Conservation (phyloP, 2,329 filamentous ascomycete species). For the Penicillium sp. region DNA sequence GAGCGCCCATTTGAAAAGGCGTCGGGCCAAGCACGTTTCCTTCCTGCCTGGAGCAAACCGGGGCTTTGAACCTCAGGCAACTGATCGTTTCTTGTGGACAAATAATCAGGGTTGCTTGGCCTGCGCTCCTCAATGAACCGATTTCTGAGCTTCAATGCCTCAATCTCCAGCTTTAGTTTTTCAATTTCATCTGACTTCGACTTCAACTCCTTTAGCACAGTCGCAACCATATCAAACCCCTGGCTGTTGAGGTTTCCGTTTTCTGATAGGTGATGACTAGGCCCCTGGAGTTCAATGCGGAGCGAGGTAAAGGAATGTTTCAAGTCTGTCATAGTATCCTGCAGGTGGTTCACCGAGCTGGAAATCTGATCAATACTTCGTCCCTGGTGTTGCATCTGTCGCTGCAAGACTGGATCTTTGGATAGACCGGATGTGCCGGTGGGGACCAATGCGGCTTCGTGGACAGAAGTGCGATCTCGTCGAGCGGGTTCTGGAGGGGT, state of each 20-base stretch:
- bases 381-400: conserved; percentile 39
- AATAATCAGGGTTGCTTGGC: conserved; percentile 9
- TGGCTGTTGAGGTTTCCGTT: conserved; percentile 17
- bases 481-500: conserved; percentile 21
- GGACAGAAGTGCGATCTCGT: conserved; percentile 17
- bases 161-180: conserved; percentile 38
- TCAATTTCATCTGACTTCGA: conserved; percentile 42
- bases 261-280: conserved; percentile 25
- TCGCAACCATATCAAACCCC: conserved; percentile 39
- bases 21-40: conserved; percentile 35
- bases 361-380: conserved; percentile 40
- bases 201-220: conserved; percentile 40
- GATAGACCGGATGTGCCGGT: conserved; percentile 5
- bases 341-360: conserved; percentile 38
- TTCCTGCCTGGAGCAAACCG: conserved; percentile 33
- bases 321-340: conserved; percentile 42
- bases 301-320: conserved; percentile 41
- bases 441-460: conserved; percentile 28
- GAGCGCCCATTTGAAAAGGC: conserved; percentile 25
- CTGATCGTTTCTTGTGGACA: conserved; percentile 8
- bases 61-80: conserved; percentile 36
- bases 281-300: conserved; percentile 38
- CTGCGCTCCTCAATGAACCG: conserved; percentile 34
- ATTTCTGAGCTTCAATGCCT: conserved; percentile 38
- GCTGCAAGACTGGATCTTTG: conserved; percentile 27